phyloP scores from a whole-genome alignment of 257 asterid species.

The Cordia subcordata region DNA sequence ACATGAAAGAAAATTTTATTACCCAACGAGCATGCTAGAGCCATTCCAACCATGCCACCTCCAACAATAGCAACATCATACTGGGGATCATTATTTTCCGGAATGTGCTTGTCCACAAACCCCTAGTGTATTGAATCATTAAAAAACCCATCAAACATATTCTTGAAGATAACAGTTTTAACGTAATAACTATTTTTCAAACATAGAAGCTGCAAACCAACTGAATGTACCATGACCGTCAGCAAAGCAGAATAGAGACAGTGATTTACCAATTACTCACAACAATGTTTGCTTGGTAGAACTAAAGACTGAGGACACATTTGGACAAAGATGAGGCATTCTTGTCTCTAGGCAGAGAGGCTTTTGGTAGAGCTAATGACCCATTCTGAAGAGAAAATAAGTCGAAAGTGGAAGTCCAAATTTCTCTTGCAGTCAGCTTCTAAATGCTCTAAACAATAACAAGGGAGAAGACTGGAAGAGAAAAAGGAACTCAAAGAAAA shows the following conservation, averaged over 20 bases:
- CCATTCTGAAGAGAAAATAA: no score
- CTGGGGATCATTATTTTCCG: slow-evolving; percentile 33
- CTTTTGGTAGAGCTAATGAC: no score
- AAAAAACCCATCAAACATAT: slow-evolving; percentile 9
- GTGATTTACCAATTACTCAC: no score
- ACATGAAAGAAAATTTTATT: slow-evolving; percentile 6
- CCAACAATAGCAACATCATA: slow-evolving; percentile 97
- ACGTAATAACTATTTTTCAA: neutral
- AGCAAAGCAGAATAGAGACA: neutral
- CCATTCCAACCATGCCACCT: slow-evolving; percentile 99
- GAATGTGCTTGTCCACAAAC: slow-evolving; percentile 25
- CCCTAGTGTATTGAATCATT: slow-evolving; percentile 31
- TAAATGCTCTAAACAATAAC: neutral
- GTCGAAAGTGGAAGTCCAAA: no score
- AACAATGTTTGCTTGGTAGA: no score
- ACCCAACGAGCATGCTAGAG: slow-evolving; percentile 93
- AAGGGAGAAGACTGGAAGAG: neutral
- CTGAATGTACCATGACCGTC: neutral
- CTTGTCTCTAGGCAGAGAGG: no score
- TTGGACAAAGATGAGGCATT: no score
- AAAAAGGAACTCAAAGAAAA: no score
- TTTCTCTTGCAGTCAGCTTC: no score
- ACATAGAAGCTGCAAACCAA: neutral
- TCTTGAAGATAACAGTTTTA: neutral
- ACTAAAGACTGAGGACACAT: no score